Base-by-base conservation (phyloP, 208 protist species). In the Crithidia expoeki region DNA sequence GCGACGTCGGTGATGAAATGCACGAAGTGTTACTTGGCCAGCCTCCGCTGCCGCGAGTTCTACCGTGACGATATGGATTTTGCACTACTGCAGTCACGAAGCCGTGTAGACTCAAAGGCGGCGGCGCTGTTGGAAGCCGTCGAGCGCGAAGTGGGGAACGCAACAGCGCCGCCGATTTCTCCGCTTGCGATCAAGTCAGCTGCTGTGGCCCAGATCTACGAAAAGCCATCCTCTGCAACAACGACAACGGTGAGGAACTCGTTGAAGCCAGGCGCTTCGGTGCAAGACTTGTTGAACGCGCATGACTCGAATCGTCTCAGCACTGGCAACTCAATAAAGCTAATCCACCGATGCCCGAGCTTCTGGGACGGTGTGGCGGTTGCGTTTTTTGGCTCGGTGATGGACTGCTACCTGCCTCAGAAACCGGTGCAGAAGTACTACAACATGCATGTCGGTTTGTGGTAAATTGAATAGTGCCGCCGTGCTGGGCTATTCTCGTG, bases 341-440 rank as follows among this genome's bases (percentile, higher is more conserved):
- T 58, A 2, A 34, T 64, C 36, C 55, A 75, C 34, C 68, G 70
- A 23, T 38, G 38, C 2, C 90, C 90, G 19, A 88, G 79, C 14
- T 96, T 86, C 61, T 79, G 59, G 68, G 91, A 96, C 74, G 91
- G 91, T 23, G 80, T 94, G 16, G 91, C 91, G 7, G 88, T 94
- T 14, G 91, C 88, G 0, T 74, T 94, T 27, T 44, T 93, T 21
- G 91, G 91, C 21, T 92, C 91, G 17, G 69, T 96, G 44, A 80
- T 96, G 77, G 91, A 96, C 63, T 94, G 91, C 68, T 93, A 91
- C 60, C 50, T 94, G 0, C 91, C 91, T 0, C 79, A 83, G 55
- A 92, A 90, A 51, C 76, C 91, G 2, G 53, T 90, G n/a, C 66
- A 80, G 14, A 50, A 40, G 25, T 96, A 96, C 69, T 88, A 92